Evolutionary conservation across 140 eudicot species (phyloP).

Genomic region (Anethum foeniculum): DNA sequence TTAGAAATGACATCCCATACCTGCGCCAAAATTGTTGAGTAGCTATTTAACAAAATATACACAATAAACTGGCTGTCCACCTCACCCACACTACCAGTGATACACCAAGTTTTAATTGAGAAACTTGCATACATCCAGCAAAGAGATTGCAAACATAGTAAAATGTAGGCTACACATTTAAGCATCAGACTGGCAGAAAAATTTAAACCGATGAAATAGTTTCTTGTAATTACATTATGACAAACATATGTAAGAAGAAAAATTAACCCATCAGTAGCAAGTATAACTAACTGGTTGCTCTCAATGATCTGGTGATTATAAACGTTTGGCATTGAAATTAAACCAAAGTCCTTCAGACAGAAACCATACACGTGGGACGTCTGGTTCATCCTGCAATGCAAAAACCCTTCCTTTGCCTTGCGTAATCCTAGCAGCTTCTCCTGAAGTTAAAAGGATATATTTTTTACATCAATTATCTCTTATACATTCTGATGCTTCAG

Average conservation of each 20-base stretch:
- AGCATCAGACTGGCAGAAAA: neutral
- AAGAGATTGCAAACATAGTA: neutral
- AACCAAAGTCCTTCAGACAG: conserved; percentile 80
- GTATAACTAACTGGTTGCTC: conserved; percentile 67
- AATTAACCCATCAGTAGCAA: conserved; percentile 89
- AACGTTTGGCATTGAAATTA: conserved; percentile 81
- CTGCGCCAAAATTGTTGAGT: conserved; percentile 27
- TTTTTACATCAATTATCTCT: neutral
- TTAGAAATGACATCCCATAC: conserved; percentile 97
- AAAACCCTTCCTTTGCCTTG: conserved; percentile 79
- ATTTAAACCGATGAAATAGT: neutral
- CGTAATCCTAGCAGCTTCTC: conserved; percentile 82
- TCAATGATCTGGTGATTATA: conserved; percentile 65
- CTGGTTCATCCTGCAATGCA: conserved; percentile 89
- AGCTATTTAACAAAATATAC: neutral
- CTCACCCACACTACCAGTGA: neutral
- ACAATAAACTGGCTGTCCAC: neutral
- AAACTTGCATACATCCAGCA: neutral
- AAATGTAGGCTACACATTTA: neutral
- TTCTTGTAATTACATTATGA: neutral
- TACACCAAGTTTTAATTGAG: neutral
- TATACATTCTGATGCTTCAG: neutral
- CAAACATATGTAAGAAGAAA: conserved; percentile 1
- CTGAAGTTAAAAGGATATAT: conserved; percentile 28
- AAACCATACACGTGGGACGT: conserved; percentile 90